Evolutionary conservation across 805 yeast species (phyloP), one percentile per base, ranked within the genome.

Genomic region (Wickerhamiella bombiphila): DNA sequence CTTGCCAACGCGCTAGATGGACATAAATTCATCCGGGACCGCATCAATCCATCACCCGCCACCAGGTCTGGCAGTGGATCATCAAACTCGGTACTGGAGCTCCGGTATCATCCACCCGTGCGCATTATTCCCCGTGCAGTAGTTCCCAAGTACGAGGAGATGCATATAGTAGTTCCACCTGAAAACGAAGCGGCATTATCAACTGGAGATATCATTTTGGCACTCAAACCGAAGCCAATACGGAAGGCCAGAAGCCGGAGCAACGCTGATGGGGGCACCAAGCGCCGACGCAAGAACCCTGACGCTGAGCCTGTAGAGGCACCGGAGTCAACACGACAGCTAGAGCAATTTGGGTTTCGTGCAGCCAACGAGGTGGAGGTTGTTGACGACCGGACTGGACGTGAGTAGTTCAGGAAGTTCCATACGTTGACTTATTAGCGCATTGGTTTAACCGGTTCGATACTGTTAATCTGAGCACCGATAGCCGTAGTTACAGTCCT

Each of bases 1-100:
- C 81, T 82, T 53, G 80, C 79, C 32, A 72, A 76, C 47, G 86
- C 97, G 0, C 74, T 82, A 79, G 77, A 69, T 21, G 91, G 85
- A 20, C 88, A 91, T 55, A 71, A 71, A 41, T 70, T 69, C 52
- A 74, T 91, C 31, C 96, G 91, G 50, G 67, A 68, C 36, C 74
- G 72, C 43, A 76, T 83, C 18, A 16, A 30, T n/a, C 18, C 11
- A n/a, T 9, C 11, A 9, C 26, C 11, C 22, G n/a, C 7, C 5
- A 16, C 5, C 22, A 8, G 33, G 11, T n/a, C 22, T 6, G n/a
- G n/a, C n/a, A n/a, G n/a, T n/a, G n/a, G n/a, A n/a, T n/a, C n/a
- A n/a, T n/a, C n/a, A n/a, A n/a, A n/a, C n/a, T n/a, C 22, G 26
- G 69, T 69, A 18, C 64, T 58, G 17, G 48, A 64, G 29, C 57